These are phyloP conservation scores for Pichia insulana DNA, from an alignment of 805 yeast species.

Conservation along the genomic window DNA sequence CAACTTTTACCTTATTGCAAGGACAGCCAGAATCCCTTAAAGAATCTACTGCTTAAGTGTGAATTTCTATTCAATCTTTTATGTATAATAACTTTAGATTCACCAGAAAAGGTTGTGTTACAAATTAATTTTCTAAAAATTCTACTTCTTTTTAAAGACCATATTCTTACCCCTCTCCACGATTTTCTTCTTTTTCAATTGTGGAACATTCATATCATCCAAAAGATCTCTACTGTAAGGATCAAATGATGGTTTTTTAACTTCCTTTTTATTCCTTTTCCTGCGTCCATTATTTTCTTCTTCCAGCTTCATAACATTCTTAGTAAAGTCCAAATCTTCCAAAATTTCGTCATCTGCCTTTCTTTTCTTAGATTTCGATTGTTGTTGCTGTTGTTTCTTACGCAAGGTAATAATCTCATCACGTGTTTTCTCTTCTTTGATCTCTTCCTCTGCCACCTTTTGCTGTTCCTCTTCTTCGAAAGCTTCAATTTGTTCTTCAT, in stretches of 20 bases:
- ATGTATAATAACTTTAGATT: neutral
- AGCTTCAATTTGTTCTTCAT: slow-evolving; percentile 14
- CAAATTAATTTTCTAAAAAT: neutral
- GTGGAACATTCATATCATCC: slow-evolving; percentile 16
- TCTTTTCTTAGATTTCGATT: slow-evolving; percentile 2
- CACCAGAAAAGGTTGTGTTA: neutral
- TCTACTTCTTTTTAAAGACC: slow-evolving; percentile 21
- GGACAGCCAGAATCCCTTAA: slow-evolving; percentile 59
- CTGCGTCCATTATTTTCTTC: slow-evolving; percentile 4
- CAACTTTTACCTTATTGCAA: slow-evolving; percentile 79
- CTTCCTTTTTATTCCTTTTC: slow-evolving; percentile 9
- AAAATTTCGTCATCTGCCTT: slow-evolving; percentile 21
- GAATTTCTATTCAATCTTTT: neutral
- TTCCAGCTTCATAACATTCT: slow-evolving; percentile 16
- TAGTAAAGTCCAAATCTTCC: slow-evolving; percentile 23
- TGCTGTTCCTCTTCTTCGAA: slow-evolving; percentile 4
- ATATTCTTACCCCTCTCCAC: slow-evolving; percentile 22
- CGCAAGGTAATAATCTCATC: slow-evolving; percentile 27
- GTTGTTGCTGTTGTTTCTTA: slow-evolving; percentile 17
- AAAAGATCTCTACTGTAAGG: slow-evolving; percentile 39
- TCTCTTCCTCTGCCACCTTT: neutral
- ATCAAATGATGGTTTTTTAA: slow-evolving; percentile 40
- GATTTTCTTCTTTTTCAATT: slow-evolving; percentile 21
- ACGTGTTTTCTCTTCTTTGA: slow-evolving; percentile 14
- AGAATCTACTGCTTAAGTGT: slow-evolving; percentile 6